Base-by-base conservation (phyloP, 257 asterid species). In the Catharanthus roseus region DNA sequence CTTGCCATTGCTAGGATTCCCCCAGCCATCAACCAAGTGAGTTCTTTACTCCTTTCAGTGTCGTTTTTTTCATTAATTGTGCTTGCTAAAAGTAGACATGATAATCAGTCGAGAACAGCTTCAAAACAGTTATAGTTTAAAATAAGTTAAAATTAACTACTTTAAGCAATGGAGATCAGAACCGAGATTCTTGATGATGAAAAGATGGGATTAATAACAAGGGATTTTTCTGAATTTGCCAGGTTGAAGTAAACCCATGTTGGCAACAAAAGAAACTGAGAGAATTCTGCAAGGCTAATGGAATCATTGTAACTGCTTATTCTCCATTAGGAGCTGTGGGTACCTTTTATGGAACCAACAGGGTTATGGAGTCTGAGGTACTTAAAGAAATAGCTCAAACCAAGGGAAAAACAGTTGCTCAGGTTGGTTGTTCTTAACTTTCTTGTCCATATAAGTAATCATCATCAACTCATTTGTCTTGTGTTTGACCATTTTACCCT, bases 211-310 rank as follows among this genome's bases (percentile, higher is more conserved):
- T 13, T 57, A 33, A 42, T n/a, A n/a, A 38, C 33, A 58, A 62
- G 29, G 45, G 45, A 10, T 6, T 12, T 75, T 65, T 38, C 56
- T 39, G 13, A 45, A 75, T 71, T 55, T 71, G 73, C 26, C 69
- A 90, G 96, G 92, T 90, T 28, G 95, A 90, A 85, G 86, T 86
- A 38, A 88, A 80, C 75, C 95, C 93, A 24, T 86, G 91, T 80
- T 88, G 95, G 95, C 95, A 85, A 70, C 95, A 90, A 55, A 82
- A 80, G 89, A 82, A 86, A 78, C 76, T 88, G 75, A 85, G 77
- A 77, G 75, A 86, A 4, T 86, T 85, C 74, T 88, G 96, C 80
- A 84, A 76, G 65, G 82, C 72, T 0, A 82, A 77, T 21, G 90
- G 87, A 26, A 79, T 85, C 60, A 21, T 78, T 33, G 85, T 82